phyloP scores from a whole-genome alignment of 164 flowering plant genomes.

The Paratinospora sagittata region DNA sequence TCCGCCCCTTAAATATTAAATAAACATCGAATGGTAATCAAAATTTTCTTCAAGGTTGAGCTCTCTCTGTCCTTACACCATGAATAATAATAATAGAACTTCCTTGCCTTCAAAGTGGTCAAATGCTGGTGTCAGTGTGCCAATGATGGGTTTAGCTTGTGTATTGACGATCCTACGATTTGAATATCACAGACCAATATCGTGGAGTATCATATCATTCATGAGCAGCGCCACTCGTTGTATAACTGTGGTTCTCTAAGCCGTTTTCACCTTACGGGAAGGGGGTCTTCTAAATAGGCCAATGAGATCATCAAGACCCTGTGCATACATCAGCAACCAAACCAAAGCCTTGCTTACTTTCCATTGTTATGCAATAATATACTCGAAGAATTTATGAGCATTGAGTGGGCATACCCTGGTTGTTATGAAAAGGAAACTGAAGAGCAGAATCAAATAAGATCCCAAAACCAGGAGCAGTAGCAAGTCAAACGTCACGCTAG shows the following conservation, averaged over 20 bases:
- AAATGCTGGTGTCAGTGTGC: not conserved
- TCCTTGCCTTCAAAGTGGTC: not conserved
- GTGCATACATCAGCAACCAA: slow-evolving; percentile 24
- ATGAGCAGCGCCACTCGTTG: not conserved
- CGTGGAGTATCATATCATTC: no score
- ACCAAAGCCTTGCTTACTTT: not conserved
- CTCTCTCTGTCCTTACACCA: not conserved
- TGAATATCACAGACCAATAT: no score
- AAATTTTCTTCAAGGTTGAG: not conserved
- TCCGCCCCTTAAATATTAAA: no score
- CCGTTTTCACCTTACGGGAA: slow-evolving; percentile 78
- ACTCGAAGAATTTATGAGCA: not conserved
- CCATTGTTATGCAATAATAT: not conserved
- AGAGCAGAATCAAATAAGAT: slow-evolving; percentile 80
- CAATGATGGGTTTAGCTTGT: not conserved
- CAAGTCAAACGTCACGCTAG: slow-evolving; percentile 69
- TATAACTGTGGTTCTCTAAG: slow-evolving; percentile 17
- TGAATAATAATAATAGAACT: not conserved
- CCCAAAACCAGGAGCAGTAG: slow-evolving; percentile 82
- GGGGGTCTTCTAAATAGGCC: slow-evolving; percentile 86
- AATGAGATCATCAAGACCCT: slow-evolving; percentile 97
- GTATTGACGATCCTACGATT: no score
- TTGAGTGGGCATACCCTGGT: slow-evolving; percentile 57
- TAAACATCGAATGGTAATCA: not conserved
- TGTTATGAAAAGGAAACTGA: slow-evolving; percentile 81